phyloP scores from a whole-genome alignment of 495 filamentous ascomycete genomes.

The Entonaema liquescens region DNA sequence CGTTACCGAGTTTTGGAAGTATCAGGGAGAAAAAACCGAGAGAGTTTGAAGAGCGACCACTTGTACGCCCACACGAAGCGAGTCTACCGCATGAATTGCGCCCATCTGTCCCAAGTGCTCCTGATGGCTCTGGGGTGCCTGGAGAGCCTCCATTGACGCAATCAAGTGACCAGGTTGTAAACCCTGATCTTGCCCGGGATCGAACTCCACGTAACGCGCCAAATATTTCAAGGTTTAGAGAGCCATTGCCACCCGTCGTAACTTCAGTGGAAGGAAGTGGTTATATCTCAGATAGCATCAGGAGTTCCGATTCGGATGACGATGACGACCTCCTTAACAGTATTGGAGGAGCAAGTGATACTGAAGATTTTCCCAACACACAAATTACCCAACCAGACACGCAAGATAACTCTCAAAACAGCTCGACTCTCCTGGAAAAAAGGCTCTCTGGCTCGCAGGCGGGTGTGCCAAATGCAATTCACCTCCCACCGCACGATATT shows the following conservation, averaged over 20 bases:
- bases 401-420: slow-evolving; percentile 11
- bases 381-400: slow-evolving; percentile 30
- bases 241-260: slow-evolving; percentile 72
- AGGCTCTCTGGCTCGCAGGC: background rate
- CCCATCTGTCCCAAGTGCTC: slow-evolving; percentile 28
- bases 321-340: slow-evolving; percentile 38
- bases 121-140: slow-evolving; percentile 36
- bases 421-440: slow-evolving; percentile 12
- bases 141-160: slow-evolving; percentile 47
- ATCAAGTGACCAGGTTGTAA: slow-evolving; percentile 74
- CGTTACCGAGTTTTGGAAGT: slow-evolving; percentile 85
- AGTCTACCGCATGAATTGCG: slow-evolving; percentile 36
- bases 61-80: slow-evolving; percentile 59
- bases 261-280: slow-evolving; percentile 70
- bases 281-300: slow-evolving; percentile 59
- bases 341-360: slow-evolving; percentile 23
- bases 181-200: slow-evolving; percentile 64
- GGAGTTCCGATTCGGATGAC: slow-evolving; percentile 41
- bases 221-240: slow-evolving; percentile 59
- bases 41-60: slow-evolving; percentile 56
- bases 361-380: slow-evolving; percentile 41
- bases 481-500: slow-evolving; percentile 18
- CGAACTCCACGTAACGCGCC: slow-evolving; percentile 54
- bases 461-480: background rate
- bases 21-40: slow-evolving; percentile 64